Evolutionary conservation across 768 basidiomycete species (phyloP).

Genomic region (Kwoniella dendrophila): DNA sequence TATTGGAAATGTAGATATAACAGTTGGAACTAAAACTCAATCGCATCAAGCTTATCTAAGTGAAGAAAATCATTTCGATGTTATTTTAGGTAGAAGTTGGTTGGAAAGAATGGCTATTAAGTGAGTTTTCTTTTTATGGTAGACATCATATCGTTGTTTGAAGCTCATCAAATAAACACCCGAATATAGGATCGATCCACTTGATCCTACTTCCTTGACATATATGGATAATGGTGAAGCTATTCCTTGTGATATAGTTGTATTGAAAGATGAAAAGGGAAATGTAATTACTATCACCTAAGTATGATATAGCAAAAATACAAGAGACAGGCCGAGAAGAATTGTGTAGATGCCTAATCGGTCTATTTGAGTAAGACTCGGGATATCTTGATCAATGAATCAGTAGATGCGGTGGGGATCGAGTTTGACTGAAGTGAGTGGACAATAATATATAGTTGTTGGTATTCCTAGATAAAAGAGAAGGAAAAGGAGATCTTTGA

Average conservation of each 20-base stretch:
- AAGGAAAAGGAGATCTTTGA: too few species aligned
- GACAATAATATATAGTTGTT: too few species aligned
- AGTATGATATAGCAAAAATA: background rate
- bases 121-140: slow-evolving; percentile 32
- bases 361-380: background rate
- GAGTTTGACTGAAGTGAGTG: too few species aligned
- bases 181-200: slow-evolving; percentile 63
- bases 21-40: slow-evolving; percentile 58
- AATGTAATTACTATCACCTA: slow-evolving; percentile 87
- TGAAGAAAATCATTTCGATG: slow-evolving; percentile 94
- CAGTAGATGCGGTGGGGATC: too few species aligned
- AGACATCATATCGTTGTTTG: background rate
- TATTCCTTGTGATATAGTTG: slow-evolving; percentile 86
- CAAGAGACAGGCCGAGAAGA: too few species aligned
- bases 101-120: slow-evolving; percentile 70
- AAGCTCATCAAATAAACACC: background rate
- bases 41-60: slow-evolving; percentile 74
- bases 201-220: slow-evolving; percentile 85
- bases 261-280: slow-evolving; percentile 83
- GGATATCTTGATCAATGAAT: background rate
- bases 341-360: too few species aligned
- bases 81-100: slow-evolving; percentile 83
- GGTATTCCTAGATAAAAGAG: too few species aligned
- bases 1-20: slow-evolving; percentile 85
- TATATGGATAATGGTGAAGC: slow-evolving; percentile 92